Conservation (phyloP, 2,329 filamentous ascomycete genomes). For the Fusarium redolens region DNA sequence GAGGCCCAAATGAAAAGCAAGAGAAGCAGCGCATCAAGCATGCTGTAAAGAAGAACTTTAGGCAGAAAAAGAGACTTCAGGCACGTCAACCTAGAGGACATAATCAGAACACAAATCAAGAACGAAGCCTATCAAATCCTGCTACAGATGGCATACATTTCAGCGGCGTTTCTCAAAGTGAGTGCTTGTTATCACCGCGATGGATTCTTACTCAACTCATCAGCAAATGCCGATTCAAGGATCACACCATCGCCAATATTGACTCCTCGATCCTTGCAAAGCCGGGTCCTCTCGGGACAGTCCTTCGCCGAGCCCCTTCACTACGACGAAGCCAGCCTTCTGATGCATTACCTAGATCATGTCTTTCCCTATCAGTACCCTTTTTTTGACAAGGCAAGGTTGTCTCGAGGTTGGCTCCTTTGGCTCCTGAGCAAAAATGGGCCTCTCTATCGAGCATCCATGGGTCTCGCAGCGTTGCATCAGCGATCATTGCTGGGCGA, state of each 20-base stretch:
- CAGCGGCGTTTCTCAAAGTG: accelerated
- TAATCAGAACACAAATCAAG: accelerated
- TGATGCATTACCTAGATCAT: neutral
- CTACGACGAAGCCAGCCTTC: neutral
- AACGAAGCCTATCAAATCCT: accelerated
- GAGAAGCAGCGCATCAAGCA: neutral
- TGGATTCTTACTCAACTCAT: accelerated
- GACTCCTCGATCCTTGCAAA: neutral
- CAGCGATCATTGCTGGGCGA: neutral
- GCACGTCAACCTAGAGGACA: neutral
- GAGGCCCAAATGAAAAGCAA: neutral
- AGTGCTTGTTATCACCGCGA: accelerated
- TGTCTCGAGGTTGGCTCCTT: neutral
- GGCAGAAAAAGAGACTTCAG: neutral
- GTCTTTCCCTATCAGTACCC: neutral
- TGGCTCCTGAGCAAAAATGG: neutral
- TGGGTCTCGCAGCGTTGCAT: neutral
- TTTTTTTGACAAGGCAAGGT: neutral
- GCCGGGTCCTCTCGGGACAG: neutral
- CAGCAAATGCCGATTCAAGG: accelerated
- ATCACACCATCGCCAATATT: neutral
- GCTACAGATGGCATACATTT: accelerated
- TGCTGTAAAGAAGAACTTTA: neutral
- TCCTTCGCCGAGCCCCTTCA: neutral
- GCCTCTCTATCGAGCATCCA: neutral